phyloP scores from a whole-genome alignment of 495 filamentous ascomycete species.

The Daldinia bambusicola region DNA sequence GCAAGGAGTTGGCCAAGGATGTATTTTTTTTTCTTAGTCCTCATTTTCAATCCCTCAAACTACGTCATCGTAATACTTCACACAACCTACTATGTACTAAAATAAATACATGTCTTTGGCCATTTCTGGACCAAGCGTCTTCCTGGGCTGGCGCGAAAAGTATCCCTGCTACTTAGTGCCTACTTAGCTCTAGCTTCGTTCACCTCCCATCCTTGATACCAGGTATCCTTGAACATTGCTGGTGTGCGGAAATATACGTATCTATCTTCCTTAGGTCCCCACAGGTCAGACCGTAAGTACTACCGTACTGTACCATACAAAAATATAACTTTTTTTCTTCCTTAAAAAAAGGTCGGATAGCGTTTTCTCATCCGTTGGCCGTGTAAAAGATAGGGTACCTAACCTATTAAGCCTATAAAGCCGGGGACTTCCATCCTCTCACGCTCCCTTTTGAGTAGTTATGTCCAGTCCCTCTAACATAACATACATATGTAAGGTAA shows the following conservation, averaged over 20 bases:
- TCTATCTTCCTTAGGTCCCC: not conserved
- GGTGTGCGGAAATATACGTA: conserved; percentile 1
- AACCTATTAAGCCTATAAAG: no score
- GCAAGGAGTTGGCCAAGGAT: conserved; percentile 33
- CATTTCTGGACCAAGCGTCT: conserved; percentile 27
- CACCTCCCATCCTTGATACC: not conserved
- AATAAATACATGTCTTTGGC: conserved; percentile 17
- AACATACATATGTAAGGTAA: not conserved
- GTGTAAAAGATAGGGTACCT: no score
- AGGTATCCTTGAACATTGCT: conserved; percentile 15
- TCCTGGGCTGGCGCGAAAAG: conserved; percentile 14
- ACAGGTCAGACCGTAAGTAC: not conserved
- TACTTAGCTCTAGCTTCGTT: conserved; percentile 22
- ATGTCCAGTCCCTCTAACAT: no score
- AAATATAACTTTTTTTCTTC: no score
- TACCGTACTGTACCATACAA: not conserved
- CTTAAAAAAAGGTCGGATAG: not conserved
- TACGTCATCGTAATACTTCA: conserved; percentile 33
- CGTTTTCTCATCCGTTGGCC: not conserved
- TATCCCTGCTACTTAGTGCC: conserved; percentile 15
- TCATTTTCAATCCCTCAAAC: not conserved
- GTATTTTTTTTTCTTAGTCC: conserved; percentile 9
- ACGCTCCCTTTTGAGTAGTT: not conserved
- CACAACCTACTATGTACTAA: conserved; percentile 12
- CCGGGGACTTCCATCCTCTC: no score